Evolutionary conservation across 2,329 filamentous ascomycete genomes (phyloP).

Genomic region (Fonsecaea multimorphosa): DNA sequence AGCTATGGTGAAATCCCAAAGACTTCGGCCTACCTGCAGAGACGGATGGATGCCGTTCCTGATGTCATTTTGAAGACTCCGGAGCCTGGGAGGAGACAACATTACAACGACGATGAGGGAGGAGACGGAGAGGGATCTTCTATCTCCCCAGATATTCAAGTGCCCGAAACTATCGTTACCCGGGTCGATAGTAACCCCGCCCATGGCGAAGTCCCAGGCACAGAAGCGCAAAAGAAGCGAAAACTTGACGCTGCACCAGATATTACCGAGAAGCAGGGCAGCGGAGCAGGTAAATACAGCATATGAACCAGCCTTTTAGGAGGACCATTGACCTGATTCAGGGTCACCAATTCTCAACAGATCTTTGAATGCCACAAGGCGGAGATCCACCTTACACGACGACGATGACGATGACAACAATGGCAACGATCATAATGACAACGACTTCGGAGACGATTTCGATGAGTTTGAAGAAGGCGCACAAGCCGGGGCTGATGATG

Average conservation of each 20-base stretch:
- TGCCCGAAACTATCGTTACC: slow-evolving; percentile 55
- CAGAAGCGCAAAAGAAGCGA: slow-evolving; percentile 49
- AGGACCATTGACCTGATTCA: slow-evolving; percentile 66
- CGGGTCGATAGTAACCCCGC: slow-evolving; percentile 50
- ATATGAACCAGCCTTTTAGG: slow-evolving; percentile 48
- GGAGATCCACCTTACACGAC: slow-evolving; percentile 38
- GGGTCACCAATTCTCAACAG: slow-evolving; percentile 62
- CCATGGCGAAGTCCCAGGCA: slow-evolving; percentile 45
- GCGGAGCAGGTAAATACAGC: slow-evolving; percentile 62
- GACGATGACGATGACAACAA: slow-evolving; percentile 35
- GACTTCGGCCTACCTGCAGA: slow-evolving; percentile 62
- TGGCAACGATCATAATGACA: slow-evolving; percentile 48
- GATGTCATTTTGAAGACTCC: slow-evolving; percentile 61
- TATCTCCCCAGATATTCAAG: slow-evolving; percentile 26
- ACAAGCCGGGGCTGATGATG: slow-evolving; percentile 57
- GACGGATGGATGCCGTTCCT: slow-evolving; percentile 64
- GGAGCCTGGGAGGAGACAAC: slow-evolving; percentile 33
- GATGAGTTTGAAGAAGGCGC: slow-evolving; percentile 61
- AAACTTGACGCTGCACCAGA: slow-evolving; percentile 54
- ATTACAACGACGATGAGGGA: slow-evolving; percentile 14
- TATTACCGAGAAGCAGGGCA: slow-evolving; percentile 49
- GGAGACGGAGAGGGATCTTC: slow-evolving; percentile 6
- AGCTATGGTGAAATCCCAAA: slow-evolving; percentile 68
- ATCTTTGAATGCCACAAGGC: slow-evolving; percentile 46
- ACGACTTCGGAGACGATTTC: slow-evolving; percentile 70